These are phyloP conservation scores for Podila epigama DNA, from an alignment of 192 early-diverging fungal genomes.

Conservation along the genomic window DNA sequence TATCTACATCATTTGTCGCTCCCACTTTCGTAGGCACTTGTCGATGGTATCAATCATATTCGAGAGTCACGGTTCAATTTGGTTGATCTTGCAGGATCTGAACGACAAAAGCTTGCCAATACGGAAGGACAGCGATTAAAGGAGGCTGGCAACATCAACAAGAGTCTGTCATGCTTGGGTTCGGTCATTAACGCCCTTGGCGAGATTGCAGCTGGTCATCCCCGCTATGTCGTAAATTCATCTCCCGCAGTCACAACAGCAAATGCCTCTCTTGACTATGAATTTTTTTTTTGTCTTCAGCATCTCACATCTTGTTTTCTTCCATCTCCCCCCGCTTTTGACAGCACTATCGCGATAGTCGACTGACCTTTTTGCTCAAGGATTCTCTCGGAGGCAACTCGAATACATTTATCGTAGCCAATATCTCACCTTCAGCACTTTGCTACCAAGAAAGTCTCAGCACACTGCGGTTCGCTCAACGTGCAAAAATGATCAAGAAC, in stretches of 20 bases:
- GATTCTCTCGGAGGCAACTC: conserved; percentile 78
- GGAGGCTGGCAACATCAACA: conserved; percentile 88
- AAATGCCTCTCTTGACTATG: not conserved
- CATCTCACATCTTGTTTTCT: not conserved
- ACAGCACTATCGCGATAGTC: conserved; percentile 71
- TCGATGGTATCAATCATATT: conserved; percentile 63
- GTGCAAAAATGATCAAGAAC: conserved; percentile 77
- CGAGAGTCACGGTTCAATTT: conserved; percentile 72
- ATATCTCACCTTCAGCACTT: conserved; percentile 55
- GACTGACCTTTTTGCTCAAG: conserved; percentile 71
- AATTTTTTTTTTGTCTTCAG: not conserved
- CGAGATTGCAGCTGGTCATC: conserved; percentile 64
- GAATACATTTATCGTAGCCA: conserved; percentile 72
- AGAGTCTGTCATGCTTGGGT: conserved; percentile 76
- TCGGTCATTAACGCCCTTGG: conserved; percentile 87
- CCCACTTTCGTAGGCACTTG: conserved; percentile 42
- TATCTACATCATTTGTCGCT: no score
- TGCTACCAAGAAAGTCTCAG: conserved; percentile 66
- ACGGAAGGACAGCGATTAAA: conserved; percentile 72
- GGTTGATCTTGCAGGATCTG: conserved; percentile 84
- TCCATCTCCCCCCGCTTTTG: not conserved
- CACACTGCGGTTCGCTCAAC: conserved; percentile 72
- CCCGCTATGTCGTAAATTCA: conserved; percentile 58
- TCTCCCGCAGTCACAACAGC: not conserved
- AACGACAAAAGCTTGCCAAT: conserved; percentile 70